Base-by-base conservation (phyloP, 2,329 filamentous ascomycete genomes). In the Colletotrichum liaoningense region DNA sequence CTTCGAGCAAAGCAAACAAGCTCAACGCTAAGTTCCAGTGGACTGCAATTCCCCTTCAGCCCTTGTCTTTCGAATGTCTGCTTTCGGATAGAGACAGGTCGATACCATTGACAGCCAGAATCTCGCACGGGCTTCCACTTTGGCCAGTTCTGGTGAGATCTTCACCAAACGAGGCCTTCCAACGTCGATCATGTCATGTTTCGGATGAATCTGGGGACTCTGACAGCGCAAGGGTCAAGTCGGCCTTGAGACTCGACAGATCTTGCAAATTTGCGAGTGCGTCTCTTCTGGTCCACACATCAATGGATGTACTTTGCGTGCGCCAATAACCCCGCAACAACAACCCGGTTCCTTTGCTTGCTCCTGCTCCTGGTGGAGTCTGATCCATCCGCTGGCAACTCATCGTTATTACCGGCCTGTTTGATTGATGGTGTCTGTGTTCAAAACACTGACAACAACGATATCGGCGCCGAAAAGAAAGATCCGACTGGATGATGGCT, bases 21-120 rank as follows among this genome's bases (percentile, higher is more conserved):
- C 69, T 74, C 69, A 74, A 74, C 68, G 68, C 72, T 63, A 68
- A 59, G 9, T 24, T 9, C 7, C 49, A 33, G 33, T 68, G 38
- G 30, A 35, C 63, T 60, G 9, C 35, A 22, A 22, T 60, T 56
- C 33, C 67, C 62, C 60, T 22, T 22, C 19, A 9, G 42, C 42
- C 19, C 42, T 49, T 49, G 42, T 49, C 3, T 9, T 5, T 49
- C 42, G 19, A 49, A 49, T 49, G 42, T 8, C 28, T 38, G n/a
- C 7, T 9, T 24, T 35, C 30, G 22, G 38, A 46, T 22, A 56
- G 24, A 26, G 28, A 12, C 19, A 42, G n/a, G 11, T 33, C 63
- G 52, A 14, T 14, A 35, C 59, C 3, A 28, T n/a, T 49, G 19
- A 12, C 14, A 30, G 33, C 24, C 26, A 14, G 11, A 28, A 6